Base-by-base conservation (phyloP, 768 basidiomycete species). In the Lactarius sanguifluus region DNA sequence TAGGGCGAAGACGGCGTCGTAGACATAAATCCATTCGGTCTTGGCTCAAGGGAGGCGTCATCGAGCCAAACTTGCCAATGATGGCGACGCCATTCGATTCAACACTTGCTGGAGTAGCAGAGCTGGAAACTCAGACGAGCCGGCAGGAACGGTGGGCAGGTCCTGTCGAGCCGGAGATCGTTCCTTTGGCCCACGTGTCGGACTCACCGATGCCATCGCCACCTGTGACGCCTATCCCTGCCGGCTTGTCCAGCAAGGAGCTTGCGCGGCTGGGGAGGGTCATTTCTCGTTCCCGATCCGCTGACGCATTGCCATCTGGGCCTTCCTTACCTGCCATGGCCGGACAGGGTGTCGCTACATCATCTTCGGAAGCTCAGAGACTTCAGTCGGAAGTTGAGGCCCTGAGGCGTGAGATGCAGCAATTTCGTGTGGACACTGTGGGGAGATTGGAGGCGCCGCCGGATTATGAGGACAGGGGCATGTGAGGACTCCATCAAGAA, bases 361-460 rank as follows among this genome's bases (percentile, higher is more conserved):
- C 67, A 30, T 15, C 16, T 20, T 20, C 45, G 3, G 54, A 60
- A 0, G 32, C 67, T 18, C 58, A 23, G 30, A 41, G 64, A 57
- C 50, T 65, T 23, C 55, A 59, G n/a, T 60, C 55, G 32, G 76
- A 76, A 66, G 75, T 76, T 13, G 74, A 74, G 65, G 70, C 72
- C 45, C 59, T 75, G 59, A 71, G 72, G 28, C 67, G 70, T 16
- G 72, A 70, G 15, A 73, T 75, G 73, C 64, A 74, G 62, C 62
- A 68, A 61, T 57, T 76, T 23, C 72, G 70, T n/a, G 58, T 54
- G 15, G 73, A 74, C 8, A 34, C 34, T 34, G 34, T 34, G 34
- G 34, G 34, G 32, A 34, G 73, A 45, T 9, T 67, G 23, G 72
- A 71, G 56, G 69, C 73, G 20, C 74, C 73, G 5, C 75, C 75